Conservation (phyloP, 2,329 filamentous ascomycete species). For the Exserohilum rostratum region DNA sequence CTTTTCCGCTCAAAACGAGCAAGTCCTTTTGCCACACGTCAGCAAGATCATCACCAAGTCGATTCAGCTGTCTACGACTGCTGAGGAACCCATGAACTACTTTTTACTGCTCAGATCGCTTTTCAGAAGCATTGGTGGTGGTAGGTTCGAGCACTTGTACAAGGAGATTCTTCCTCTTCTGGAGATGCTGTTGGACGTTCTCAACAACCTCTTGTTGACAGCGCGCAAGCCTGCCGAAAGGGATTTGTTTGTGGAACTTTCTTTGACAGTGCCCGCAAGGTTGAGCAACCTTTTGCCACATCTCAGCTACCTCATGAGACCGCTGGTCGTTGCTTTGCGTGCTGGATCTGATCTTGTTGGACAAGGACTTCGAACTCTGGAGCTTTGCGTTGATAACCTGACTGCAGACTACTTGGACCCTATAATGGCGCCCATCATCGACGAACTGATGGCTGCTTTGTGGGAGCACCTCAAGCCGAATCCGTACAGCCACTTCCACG, state of each 20-base stretch:
- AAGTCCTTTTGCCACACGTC: conserved; percentile 92
- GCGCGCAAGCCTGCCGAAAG: conserved; percentile 88
- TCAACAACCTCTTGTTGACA: conserved; percentile 91
- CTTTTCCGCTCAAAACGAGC: conserved; percentile 93
- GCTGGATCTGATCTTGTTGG: conserved; percentile 93
- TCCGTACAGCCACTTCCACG: conserved; percentile 96
- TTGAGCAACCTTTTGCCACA: conserved; percentile 95
- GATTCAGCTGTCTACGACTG: conserved; percentile 92
- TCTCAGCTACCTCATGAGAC: conserved; percentile 94
- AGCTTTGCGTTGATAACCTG: conserved; percentile 96
- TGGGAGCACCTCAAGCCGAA: conserved; percentile 94
- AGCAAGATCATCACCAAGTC: conserved; percentile 97
- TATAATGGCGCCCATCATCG: conserved; percentile 98
- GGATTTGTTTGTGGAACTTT: conserved; percentile 96
- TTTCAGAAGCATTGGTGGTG: conserved; percentile 95
- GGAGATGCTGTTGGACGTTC: conserved; percentile 95
- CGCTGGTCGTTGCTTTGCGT: conserved; percentile 90
- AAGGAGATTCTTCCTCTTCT: conserved; percentile 96
- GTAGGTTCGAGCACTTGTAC: conserved; percentile 96
- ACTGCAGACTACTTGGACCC: conserved; percentile 98
- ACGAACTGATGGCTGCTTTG: conserved; percentile 96
- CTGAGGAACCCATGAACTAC: conserved; percentile 98
- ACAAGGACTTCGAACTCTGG: conserved; percentile 88
- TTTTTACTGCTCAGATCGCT: conserved; percentile 90
- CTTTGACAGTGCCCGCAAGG: conserved; percentile 90